Evolutionary conservation across 495 filamentous ascomycete species (phyloP), one percentile per base, ranked within the genome.

Genomic region (Tuber aestivum): DNA sequence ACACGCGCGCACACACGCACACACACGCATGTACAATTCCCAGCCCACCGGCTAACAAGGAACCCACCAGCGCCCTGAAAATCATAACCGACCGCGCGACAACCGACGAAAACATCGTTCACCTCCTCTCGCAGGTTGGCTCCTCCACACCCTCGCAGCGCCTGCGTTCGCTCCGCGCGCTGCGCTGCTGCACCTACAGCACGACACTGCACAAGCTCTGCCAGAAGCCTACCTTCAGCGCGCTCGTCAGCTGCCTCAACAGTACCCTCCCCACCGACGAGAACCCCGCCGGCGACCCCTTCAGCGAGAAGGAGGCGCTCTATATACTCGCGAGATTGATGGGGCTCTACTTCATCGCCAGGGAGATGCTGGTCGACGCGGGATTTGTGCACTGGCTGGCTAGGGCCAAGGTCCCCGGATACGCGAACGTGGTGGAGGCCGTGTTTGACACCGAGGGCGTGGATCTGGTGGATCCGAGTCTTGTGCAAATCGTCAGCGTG

Each of bases 81-180:
- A 81, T 81, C 70, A 74, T 81, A 35, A 81, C 74, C 74, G 79
- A 81, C 69, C 79, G 79, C 45, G 79, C 79, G 3, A 81, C 75
- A 35, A 81, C 79, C 18, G 70, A 71, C 5, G 44, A 72, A 42
- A 81, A 73, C 21, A 61, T 81, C 14, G 50, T 73, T 18, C 80
- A 72, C 44, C 69, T 81, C 37, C 56, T 81, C 18, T 72, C 69
- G 20, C 78, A 81, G 21, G 61, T 81, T 35, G n/a, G 72, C n/a
- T 70, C 69, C 32, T 56, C 38, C 6, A 74, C 74, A 32, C 23
- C 50, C 9, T 21, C 38, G 27, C 41, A 56, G 18, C 69, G 79
- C 18, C 48, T 75, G 1, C 78, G 75, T 18, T 75, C 79, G 10
- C 56, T 81, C 48, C 76, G 77, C 72, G 78, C 78, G 21, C 45